Percentiles rank a stretch among this genome's conserved stretches.
Evolutionary conservation across 768 basidiomycete species (phyloP).

Genomic region (Podaxis carcinomalis): DNA sequence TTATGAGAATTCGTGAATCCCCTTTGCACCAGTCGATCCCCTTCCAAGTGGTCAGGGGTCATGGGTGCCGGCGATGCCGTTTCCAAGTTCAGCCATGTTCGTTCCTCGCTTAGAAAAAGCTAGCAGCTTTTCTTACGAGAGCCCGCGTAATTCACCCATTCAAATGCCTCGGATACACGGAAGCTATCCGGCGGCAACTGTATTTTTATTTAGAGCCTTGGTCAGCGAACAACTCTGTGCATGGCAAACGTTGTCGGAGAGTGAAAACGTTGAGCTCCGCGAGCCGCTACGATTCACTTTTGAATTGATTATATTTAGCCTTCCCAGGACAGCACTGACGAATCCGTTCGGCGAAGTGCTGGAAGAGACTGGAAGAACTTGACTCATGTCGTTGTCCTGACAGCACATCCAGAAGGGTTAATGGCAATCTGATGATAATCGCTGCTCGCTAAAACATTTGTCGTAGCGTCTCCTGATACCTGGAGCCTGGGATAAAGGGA

Average conservation of each 20-base stretch:
- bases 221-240: too few relatives aligned
- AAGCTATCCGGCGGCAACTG: constrained; percentile 1
- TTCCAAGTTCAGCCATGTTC: too few relatives aligned
- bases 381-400: not conserved
- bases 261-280: not conserved
- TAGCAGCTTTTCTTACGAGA: not conserved
- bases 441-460: not conserved
- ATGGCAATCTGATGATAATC: constrained; percentile 1
- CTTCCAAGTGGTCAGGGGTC: not conserved
- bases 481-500: not conserved
- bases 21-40: not conserved
- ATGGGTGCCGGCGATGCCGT: not conserved
- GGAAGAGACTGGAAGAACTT: not conserved
- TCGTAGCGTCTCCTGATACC: not conserved
- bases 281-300: not conserved
- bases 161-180: not conserved
- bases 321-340: not conserved
- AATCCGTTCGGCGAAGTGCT: not conserved
- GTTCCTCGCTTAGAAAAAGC: not conserved
- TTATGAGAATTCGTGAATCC: not conserved
- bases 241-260: not conserved
- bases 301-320: not conserved
- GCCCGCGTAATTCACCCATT: not conserved
- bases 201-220: not conserved
- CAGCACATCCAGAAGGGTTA: not conserved